phyloP scores from a whole-genome alignment of 2,329 filamentous ascomycete species.

The Mycosphaerella arachidis region DNA sequence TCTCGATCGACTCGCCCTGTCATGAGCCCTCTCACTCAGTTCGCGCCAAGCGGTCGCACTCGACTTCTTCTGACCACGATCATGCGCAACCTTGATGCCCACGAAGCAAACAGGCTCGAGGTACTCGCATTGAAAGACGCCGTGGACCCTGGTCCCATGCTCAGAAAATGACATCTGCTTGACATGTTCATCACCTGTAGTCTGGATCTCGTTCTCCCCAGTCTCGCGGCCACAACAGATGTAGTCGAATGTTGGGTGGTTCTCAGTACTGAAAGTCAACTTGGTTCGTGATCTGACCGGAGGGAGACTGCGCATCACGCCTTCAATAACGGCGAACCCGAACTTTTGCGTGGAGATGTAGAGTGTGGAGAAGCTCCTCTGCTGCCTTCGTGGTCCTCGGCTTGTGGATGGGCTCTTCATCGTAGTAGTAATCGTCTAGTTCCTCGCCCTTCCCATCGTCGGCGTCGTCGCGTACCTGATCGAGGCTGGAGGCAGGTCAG shows the following conservation, averaged over 20 bases:
- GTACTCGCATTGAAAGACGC: conserved; percentile 5
- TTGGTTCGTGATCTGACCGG: not conserved
- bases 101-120: conserved; percentile 2
- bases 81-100: conserved; percentile 7
- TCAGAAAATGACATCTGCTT: conserved; percentile 1
- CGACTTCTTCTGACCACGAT: too few species aligned
- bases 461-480: too few species aligned
- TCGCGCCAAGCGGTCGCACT: too few species aligned
- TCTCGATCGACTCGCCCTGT: too few species aligned
- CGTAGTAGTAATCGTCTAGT: not conserved
- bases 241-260: conserved; percentile 5
- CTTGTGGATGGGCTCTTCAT: too few species aligned
- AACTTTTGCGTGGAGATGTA: conserved; percentile 11
- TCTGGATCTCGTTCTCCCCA: conserved; percentile 8
- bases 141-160: conserved; percentile 4
- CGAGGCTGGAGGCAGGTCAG: too few species aligned
- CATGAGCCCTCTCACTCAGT: too few species aligned
- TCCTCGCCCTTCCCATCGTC: not conserved
- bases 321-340: conserved; percentile 9
- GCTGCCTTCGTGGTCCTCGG: not conserved
- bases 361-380: not conserved
- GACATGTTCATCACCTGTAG: not conserved
- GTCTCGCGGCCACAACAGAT: conserved; percentile 13
- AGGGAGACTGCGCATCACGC: conserved; percentile 13
- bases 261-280: not conserved